Evolutionary conservation across 768 basidiomycete genomes (phyloP), one percentile per base, ranked within the genome.

Genomic region (Gloeopeniophorella convolvens): DNA sequence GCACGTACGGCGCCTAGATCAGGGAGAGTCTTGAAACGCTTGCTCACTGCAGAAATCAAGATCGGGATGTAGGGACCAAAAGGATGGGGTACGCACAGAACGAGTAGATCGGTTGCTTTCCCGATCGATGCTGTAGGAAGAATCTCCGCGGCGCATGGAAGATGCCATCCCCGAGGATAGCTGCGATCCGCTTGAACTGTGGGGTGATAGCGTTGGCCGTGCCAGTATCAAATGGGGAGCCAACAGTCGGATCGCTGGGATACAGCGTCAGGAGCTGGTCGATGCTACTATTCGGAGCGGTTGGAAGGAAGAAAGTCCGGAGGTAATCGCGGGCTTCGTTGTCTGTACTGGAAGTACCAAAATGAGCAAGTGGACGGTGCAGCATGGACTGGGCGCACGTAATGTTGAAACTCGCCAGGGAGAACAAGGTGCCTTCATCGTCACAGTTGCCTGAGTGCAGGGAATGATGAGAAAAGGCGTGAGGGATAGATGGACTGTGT

Each of bases 401-500:
- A 31, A 66, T 46, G 37, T 65, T 66, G 35, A 59, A 24, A 23
- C 24, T 51, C 30, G 50, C 35, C 2, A 57, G 30, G 0, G 53
- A 65, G 26, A 55, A 57, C 5, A 54, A 45, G 9, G 63, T 64
- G 21, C 62, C 62, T 43, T 64, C 63, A 36, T 64, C 63, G 11
- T 60, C 59, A 21, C 52, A 55, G 41, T 68, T 60, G 1, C 73
- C 72, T 21, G 41, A n/a, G n/a, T n/a, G n/a, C n/a, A n/a, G n/a
- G n/a, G n/a, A n/a, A n/a, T n/a, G n/a, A n/a, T n/a, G n/a, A n/a
- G n/a, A n/a, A n/a, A n/a, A n/a, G n/a, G n/a, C n/a, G n/a, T n/a
- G n/a, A n/a, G n/a, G n/a, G n/a, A n/a, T n/a, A n/a, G n/a, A n/a
- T n/a, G n/a, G n/a, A n/a, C n/a, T n/a, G n/a, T n/a, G n/a, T n/a